These are phyloP conservation scores for Erysimum cheiranthoides DNA, from an alignment of 345 rosid genomes.

Conservation along the genomic window DNA sequence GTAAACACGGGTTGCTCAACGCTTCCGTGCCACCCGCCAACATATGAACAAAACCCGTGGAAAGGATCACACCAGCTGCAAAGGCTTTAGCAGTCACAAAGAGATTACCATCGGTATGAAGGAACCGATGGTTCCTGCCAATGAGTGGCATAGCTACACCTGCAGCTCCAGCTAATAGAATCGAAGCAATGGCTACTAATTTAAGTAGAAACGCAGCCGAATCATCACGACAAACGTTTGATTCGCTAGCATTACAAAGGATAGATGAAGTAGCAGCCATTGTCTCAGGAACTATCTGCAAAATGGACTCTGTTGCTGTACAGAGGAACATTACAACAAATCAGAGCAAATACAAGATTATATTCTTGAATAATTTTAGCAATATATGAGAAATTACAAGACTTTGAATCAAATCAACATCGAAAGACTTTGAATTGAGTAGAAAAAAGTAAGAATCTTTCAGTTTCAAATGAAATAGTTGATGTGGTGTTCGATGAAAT, in stretches of 20 bases:
- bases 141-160: constrained; percentile 81
- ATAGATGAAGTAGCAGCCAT: constrained; percentile 43
- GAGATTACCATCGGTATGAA: constrained; percentile 75
- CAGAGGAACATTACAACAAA: constrained; percentile 8
- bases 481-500: constrained; percentile 26
- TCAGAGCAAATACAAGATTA: not conserved
- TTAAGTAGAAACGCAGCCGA: constrained; percentile 66
- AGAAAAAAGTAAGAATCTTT: not conserved
- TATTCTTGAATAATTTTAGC: not conserved
- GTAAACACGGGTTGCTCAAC: constrained; percentile 66
- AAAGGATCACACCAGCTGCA: constrained; percentile 90
- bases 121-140: too few relatives aligned
- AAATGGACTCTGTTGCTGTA: constrained; percentile 47
- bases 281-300: constrained; percentile 40
- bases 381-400: not conserved
- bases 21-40: constrained; percentile 66
- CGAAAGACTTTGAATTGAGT: constrained; percentile 16
- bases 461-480: not conserved
- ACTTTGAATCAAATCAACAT: not conserved
- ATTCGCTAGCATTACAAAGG: constrained; percentile 50
- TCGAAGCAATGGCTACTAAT: constrained; percentile 74
- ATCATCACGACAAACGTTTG: constrained; percentile 69
- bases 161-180: constrained; percentile 67
- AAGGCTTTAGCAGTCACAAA: constrained; percentile 87
- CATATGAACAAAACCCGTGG: constrained; percentile 97